Base-by-base conservation (phyloP, 768 basidiomycete genomes). In the Rhizopogon roseolus region DNA sequence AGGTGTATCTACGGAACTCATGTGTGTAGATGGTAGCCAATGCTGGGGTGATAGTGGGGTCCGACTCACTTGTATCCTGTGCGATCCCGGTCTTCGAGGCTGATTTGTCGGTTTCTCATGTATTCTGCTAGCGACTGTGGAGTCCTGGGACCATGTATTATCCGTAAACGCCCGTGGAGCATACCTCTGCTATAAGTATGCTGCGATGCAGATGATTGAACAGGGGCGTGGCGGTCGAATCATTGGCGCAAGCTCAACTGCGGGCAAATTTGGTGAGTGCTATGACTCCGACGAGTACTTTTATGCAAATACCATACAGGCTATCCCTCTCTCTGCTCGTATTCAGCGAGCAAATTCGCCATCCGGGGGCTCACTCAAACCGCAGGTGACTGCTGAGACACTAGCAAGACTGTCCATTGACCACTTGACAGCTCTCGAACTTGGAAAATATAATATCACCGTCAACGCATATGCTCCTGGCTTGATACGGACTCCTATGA, bases 331-430 rank as follows among this genome's bases (percentile, higher is more conserved):
- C 39, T 44, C 13, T 55, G 52, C 38, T 41, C 54, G 53, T 76
- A 75, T 54, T 55, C 50, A 32, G 65, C 66, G 2, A 65, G 63
- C 19, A 76, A 76, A 54, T 74, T 73, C 50, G 72, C 71, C 1
- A 60, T 76, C 4, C 58, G 73, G 41, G 72, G 71, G 13, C 53
- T 76, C 16, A 74, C 73, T 5, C 72, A 72, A 50, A 48, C 55
- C 32, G 54, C 54, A 14, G 55, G 55, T 55, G 37, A 54, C 17
- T 41, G 6, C 1, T 38, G 10, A 25, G 36, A 32, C 16, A 69
- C 71, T 52, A 56, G 55, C 50, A 54, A 65, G 6, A 61, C 68
- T 2, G 16, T 16, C 5, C n/a, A 10, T 38, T 38, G 37, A 73
- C 48, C 34, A 14, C 46, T 10, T 16, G 8, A 28, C 34, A 55